A percentile compares a stretch with the other conserved stretches of the same genome.
Evolutionary conservation across 208 protist species (phyloP).

Genomic region (Blechomonas ayalai): DNA sequence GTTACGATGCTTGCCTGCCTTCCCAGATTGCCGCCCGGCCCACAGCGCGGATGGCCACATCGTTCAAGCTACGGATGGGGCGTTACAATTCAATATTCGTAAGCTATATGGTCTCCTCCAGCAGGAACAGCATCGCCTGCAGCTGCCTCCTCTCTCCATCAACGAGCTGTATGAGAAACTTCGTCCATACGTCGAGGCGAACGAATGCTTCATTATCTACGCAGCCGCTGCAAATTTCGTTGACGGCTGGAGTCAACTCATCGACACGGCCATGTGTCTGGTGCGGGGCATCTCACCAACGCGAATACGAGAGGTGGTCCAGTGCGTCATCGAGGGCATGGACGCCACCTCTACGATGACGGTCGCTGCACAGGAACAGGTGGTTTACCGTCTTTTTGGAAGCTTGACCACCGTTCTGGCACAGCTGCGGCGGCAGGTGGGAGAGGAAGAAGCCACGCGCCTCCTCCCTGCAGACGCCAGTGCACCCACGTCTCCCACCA

Average conservation of each 20-base stretch:
- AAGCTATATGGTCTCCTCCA: conserved; percentile 46
- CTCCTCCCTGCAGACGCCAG: too few species aligned
- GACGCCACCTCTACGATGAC: conserved; percentile 50
- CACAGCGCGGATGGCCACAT: conserved; percentile 41
- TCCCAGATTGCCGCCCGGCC: conserved; percentile 32
- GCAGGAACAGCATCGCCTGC: conserved; percentile 20
- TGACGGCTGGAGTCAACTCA: conserved; percentile 65
- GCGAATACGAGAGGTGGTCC: conserved; percentile 37
- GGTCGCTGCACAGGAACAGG: conserved; percentile 70
- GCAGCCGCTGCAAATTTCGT: conserved; percentile 62
- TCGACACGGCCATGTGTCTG: conserved; percentile 36
- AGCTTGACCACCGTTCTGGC: conserved; percentile 56
- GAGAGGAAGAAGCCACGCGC: too few species aligned
- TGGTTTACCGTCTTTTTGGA: conserved; percentile 42
- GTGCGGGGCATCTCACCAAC: conserved; percentile 24
- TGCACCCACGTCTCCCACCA: neutral
- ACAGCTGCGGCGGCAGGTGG: conserved; percentile 29
- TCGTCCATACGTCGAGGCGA: conserved; percentile 50
- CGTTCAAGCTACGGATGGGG: conserved; percentile 35
- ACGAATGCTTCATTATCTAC: conserved; percentile 72
- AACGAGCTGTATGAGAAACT: conserved; percentile 39
- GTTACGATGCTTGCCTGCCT: conserved; percentile 40
- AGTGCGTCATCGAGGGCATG: conserved; percentile 31
- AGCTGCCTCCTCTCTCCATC: conserved; percentile 25
- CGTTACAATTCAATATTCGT: conserved; percentile 67